Evolutionary conservation across 371 early-diverging fungal species (phyloP), one percentile per base, ranked within the genome.

Genomic region (Actinomucor elegans): DNA sequence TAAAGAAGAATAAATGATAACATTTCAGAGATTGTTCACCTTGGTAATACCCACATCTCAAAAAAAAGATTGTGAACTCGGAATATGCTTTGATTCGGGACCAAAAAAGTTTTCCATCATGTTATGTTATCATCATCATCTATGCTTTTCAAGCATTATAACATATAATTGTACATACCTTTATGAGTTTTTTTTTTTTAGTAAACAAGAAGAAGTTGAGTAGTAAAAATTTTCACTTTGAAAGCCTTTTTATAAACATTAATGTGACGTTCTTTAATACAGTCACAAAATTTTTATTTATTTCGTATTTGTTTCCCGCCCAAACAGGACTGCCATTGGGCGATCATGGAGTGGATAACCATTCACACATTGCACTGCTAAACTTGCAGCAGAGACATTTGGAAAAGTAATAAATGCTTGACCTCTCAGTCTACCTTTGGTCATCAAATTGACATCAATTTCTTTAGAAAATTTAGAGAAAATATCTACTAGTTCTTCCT

Each of bases 331-430:
- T 12, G 64, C 61, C 33, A 71, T 55, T 34, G 79, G 74, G 20
- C 69, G 67, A 17, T 61, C 69, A 28, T 58, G 44, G 9, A 76
- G 21, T 5, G 68, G 9, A 45, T 52, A 68, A 0, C 72, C 67
- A 48, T 73, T 66, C 4, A 66, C 58, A 29, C 48, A 56, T 7
- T 70, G 54, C n/a, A 76, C 48, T 5, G 78, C 75, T 14, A 37
- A 18, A 0, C n/a, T 29, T 9, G 78, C 75, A 3, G 26, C 31
- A 14, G 49, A 45, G 21, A 48, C 43, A 17, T 55, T 44, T 10
- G 54, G 48, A 37, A 71, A 67, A 0, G 34, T 55, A 12, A 75
- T 57, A 52, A 77, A 77, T 9, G 78, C 78, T 35, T 77, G 78
- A 8, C 58, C 75, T 21, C 61, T 52, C 23, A 77, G 36, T 28